Percentiles rank a stretch among this genome's conserved stretches.
These are phyloP conservation scores for Chaetomium strumarium DNA, from an alignment of 2,329 filamentous ascomycete species.

Conservation along the genomic window DNA sequence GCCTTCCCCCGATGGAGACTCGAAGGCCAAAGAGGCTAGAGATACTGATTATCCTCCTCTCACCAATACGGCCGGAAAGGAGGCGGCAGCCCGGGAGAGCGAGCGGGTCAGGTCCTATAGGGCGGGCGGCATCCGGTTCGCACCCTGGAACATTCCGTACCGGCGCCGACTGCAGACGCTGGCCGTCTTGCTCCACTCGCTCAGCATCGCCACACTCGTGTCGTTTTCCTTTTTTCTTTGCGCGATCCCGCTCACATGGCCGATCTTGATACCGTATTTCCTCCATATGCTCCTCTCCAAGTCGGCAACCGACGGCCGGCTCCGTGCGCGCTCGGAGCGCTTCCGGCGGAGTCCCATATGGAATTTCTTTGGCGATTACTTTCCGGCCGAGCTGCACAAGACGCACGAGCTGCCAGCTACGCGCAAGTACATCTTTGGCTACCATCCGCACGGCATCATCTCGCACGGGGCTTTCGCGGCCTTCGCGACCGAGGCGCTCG, in stretches of 20 bases:
- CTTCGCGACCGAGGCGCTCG: slow-evolving; percentile 84
- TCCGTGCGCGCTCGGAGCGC: slow-evolving; percentile 68
- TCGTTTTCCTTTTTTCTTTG: slow-evolving; percentile 86
- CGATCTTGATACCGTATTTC: slow-evolving; percentile 67
- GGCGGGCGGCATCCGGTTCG: slow-evolving; percentile 65
- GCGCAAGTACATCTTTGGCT: slow-evolving; percentile 93
- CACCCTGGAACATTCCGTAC: slow-evolving; percentile 69
- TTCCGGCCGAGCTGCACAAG: slow-evolving; percentile 81
- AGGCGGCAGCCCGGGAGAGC: slow-evolving; percentile 16
- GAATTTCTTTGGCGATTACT: slow-evolving; percentile 88
- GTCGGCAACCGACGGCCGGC: slow-evolving; percentile 66
- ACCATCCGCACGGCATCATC: slow-evolving; percentile 96
- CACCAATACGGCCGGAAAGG: slow-evolving; percentile 12
- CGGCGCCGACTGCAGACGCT: slow-evolving; percentile 70
- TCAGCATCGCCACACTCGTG: slow-evolving; percentile 63
- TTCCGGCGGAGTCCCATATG: slow-evolving; percentile 70
- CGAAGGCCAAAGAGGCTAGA: background rate
- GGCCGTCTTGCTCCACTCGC: slow-evolving; percentile 67
- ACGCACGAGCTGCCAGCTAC: slow-evolving; percentile 72
- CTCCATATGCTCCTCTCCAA: slow-evolving; percentile 78
- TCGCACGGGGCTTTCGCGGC: slow-evolving; percentile 91
- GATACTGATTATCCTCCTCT: slow-evolving; percentile 20
- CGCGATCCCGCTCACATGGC: slow-evolving; percentile 89
- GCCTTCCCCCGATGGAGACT: background rate
- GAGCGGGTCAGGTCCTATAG: slow-evolving; percentile 19